These are phyloP conservation scores for Penicillium goetzii DNA, from an alignment of 495 filamentous ascomycete species.

Conservation along the genomic window DNA sequence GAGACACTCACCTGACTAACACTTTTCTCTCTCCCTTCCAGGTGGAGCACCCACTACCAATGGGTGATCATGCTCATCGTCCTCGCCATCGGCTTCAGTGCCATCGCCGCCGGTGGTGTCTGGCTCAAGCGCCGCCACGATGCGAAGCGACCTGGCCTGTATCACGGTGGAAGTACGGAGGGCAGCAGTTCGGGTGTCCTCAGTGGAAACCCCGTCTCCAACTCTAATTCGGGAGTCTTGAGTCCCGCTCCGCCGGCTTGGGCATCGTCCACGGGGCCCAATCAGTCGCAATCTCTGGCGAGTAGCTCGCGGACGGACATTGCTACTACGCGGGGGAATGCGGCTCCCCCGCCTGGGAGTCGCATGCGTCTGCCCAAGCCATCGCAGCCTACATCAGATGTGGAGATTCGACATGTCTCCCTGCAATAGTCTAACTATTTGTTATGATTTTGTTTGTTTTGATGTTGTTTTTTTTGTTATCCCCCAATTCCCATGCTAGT, in stretches of 20 bases:
- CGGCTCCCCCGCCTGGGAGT: conserved; percentile 9
- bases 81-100: conserved; percentile 49
- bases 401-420: conserved; percentile 37
- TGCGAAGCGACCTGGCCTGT: conserved; percentile 43
- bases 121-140: conserved; percentile 56
- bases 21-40: conserved; percentile 16
- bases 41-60: conserved; percentile 55
- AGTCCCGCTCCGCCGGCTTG: conserved; percentile 12
- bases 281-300: conserved; percentile 19
- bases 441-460: neutral
- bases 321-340: conserved; percentile 12
- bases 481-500: neutral
- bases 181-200: conserved; percentile 29
- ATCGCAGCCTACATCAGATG: conserved; percentile 22
- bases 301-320: conserved; percentile 42
- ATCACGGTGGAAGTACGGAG: conserved; percentile 33
- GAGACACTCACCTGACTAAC: no score
- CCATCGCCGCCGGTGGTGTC: conserved; percentile 40
- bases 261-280: neutral
- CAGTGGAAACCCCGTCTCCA: conserved; percentile 16
- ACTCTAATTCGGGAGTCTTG: conserved; percentile 21
- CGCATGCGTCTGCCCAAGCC: conserved; percentile 33
- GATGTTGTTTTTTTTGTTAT: conserved; percentile 8
- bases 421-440: conserved; percentile 1
- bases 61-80: conserved; percentile 62